A percentile compares a stretch with the other conserved stretches of the same genome.
Conservation (phyloP, 1,284 basidiomycete genomes). For the Ceratobasidium sp. region DNA sequence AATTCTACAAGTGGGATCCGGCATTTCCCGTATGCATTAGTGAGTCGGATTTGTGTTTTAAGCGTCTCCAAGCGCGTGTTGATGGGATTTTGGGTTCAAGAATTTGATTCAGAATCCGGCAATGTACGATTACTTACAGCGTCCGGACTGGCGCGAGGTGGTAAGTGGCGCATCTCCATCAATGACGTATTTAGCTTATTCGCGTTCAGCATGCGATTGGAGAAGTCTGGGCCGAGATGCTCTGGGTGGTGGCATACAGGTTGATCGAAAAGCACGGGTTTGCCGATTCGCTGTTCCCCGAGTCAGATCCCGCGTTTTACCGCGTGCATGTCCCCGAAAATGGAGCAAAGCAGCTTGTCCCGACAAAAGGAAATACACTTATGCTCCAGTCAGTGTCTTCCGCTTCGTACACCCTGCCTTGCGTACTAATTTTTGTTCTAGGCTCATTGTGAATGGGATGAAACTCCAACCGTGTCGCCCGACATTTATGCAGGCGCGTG, state of each 20-base stretch:
- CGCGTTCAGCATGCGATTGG: slow-evolving; percentile 59
- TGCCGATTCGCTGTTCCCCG: slow-evolving; percentile 61
- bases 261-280: slow-evolving; percentile 62
- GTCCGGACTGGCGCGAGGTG: slow-evolving; percentile 58
- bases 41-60: slow-evolving; percentile 17
- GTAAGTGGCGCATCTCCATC: slow-evolving; percentile 1
- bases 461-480: slow-evolving; percentile 76
- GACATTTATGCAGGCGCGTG: slow-evolving; percentile 89
- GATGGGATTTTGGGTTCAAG: slow-evolving; percentile 20
- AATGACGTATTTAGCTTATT: slow-evolving; percentile 27
- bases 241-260: slow-evolving; percentile 60
- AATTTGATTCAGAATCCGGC: slow-evolving; percentile 63
- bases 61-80: not conserved
- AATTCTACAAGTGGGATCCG: slow-evolving; percentile 63
- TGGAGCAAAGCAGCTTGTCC: slow-evolving; percentile 59
- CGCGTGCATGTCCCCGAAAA: slow-evolving; percentile 50
- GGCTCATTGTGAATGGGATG: slow-evolving; percentile 65
- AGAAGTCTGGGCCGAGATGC: slow-evolving; percentile 67
- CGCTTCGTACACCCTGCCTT: not conserved
- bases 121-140: slow-evolving; percentile 67
- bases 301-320: slow-evolving; percentile 57
- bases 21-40: slow-evolving; percentile 61
- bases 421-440: slow-evolving; percentile 48
- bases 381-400: slow-evolving; percentile 56
- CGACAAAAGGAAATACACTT: slow-evolving; percentile 67